Conservation (phyloP, 176 grass and related monocot genomes). For the Avena insularis region DNA sequence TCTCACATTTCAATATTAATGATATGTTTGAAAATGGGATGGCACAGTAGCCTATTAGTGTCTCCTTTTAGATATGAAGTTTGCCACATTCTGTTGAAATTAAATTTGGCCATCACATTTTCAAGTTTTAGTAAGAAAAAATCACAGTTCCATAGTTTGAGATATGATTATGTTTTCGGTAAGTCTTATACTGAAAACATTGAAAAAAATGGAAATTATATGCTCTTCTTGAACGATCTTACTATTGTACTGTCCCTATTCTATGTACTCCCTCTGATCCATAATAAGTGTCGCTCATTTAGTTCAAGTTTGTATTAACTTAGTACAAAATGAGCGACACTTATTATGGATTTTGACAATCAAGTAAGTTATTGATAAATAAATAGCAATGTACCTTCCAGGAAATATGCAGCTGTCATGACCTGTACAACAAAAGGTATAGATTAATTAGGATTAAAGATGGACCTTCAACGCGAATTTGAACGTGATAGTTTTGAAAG, state of each 20-base stretch:
- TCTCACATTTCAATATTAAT: constrained; percentile 12
- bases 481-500: constrained; percentile 1
- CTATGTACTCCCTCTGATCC: background rate
- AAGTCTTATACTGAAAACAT: constrained; percentile 8
- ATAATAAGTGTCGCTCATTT: no score
- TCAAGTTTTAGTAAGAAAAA: constrained; percentile 2
- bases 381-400: constrained; percentile 65
- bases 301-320: no score
- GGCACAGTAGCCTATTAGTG: background rate
- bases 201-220: constrained; percentile 27
- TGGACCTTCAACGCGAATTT: background rate
- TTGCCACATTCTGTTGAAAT: background rate
- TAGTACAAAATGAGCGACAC: no score
- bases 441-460: constrained; percentile 8
- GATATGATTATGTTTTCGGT: background rate
- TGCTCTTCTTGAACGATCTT: background rate
- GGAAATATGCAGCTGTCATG: constrained; percentile 86
- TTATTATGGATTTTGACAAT: background rate
- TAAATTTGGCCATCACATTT: background rate
- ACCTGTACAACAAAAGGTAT: constrained; percentile 60
- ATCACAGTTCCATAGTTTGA: background rate
- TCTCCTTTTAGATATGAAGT: background rate
- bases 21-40: background rate
- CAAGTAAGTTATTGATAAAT: constrained; percentile 13
- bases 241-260: background rate